Percentiles rank a stretch among this genome's conserved stretches.
Evolutionary conservation across 257 asterid genomes (phyloP).

Genomic region (Hygrophila difformis): DNA sequence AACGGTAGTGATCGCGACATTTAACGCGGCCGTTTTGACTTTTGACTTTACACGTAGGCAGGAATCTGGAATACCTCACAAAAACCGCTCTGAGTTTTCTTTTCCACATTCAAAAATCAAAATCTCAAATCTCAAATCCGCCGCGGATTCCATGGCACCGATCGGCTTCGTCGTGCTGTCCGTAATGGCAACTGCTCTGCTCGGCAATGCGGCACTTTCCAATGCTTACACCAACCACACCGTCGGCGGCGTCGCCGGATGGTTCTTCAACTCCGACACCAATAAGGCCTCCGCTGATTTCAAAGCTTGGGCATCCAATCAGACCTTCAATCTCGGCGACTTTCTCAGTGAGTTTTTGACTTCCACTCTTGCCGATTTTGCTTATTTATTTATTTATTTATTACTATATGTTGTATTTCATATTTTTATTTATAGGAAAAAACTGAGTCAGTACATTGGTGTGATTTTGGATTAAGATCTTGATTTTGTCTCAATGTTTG

Average conservation of each 20-base stretch:
- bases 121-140: no score
- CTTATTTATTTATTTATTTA: background rate
- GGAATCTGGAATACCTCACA: no score
- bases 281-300: conserved; percentile 43
- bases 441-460: no score
- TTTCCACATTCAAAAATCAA: no score
- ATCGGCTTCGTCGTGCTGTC: background rate
- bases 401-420: background rate
- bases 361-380: background rate
- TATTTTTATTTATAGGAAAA: background rate
- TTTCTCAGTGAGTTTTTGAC: conserved; percentile 43
- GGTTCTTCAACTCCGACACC: conserved; percentile 62
- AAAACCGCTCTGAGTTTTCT: no score
- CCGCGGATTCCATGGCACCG: no score
- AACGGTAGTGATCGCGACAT: no score
- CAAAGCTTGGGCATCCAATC: conserved; percentile 59
- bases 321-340: conserved; percentile 78
- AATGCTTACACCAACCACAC: conserved; percentile 63
- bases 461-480: no score
- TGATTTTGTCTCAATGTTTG: no score
- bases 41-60: no score
- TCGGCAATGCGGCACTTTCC: conserved; percentile 31
- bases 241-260: conserved; percentile 67
- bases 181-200: conserved; percentile 15
- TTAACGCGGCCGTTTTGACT: no score